phyloP scores from a whole-genome alignment of 805 yeast species.

The Candida mattraensis region DNA sequence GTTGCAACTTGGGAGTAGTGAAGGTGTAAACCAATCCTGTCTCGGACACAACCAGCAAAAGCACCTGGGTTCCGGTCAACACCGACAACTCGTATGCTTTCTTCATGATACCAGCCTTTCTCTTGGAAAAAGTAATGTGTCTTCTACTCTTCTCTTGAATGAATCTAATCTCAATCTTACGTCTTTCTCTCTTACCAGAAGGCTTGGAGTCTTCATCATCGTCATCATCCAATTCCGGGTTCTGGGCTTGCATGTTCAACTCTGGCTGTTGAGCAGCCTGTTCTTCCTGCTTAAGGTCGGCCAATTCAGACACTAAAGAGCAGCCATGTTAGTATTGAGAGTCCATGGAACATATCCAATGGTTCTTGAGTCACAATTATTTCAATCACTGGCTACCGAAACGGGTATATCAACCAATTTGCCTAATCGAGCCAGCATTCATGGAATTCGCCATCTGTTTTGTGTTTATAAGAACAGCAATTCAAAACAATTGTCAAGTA shows the following conservation, averaged over 20 bases:
- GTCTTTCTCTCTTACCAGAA: slow-evolving; percentile 55
- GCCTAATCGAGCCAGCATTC: too few species aligned
- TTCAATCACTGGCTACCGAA: too few species aligned
- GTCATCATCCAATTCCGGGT: slow-evolving; percentile 44
- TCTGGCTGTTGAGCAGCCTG: slow-evolving; percentile 25
- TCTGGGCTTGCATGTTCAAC: slow-evolving; percentile 25
- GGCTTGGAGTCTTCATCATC: slow-evolving; percentile 50
- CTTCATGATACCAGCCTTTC: slow-evolving; percentile 99
- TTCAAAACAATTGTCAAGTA: background rate
- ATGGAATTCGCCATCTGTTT: too few species aligned
- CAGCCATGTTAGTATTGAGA: slow-evolving; percentile 17
- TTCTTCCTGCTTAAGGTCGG: slow-evolving; percentile 23
- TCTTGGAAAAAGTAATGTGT: slow-evolving; percentile 95
- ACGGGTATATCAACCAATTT: too few species aligned
- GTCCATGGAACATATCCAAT: too few species aligned
- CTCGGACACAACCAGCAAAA: slow-evolving; percentile 91
- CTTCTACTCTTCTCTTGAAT: slow-evolving; percentile 97
- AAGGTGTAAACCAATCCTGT: slow-evolving; percentile 98
- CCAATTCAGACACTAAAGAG: slow-evolving; percentile 26
- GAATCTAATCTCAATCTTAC: slow-evolving; percentile 96
- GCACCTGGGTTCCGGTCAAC: slow-evolving; percentile 95
- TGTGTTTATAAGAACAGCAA: too few species aligned
- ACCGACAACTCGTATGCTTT: slow-evolving; percentile 98
- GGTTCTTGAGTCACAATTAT: too few species aligned
- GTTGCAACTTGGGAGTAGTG: slow-evolving; percentile 98